These are phyloP conservation scores for Waltiozyma sp. DNA, from an alignment of 1,139 yeast species.

Conservation along the genomic window DNA sequence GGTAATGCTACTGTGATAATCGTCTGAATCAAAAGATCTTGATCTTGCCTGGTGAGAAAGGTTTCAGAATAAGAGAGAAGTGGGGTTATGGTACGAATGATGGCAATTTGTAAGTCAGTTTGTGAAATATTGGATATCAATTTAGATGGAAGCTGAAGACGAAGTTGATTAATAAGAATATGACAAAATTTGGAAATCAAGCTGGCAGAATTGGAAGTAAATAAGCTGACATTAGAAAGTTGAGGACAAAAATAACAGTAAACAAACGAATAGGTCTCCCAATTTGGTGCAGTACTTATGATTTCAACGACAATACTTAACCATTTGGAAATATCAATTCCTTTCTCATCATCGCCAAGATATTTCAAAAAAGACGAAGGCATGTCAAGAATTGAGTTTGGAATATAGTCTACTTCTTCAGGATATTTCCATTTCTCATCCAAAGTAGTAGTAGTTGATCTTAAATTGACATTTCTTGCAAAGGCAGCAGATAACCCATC, in stretches of 20 bases:
- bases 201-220: conserved; percentile 29
- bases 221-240: conserved; percentile 49
- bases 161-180: conserved; percentile 52
- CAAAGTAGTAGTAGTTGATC: conserved; percentile 1
- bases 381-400: conserved; percentile 28
- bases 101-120: conserved; percentile 57
- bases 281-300: conserved; percentile 44
- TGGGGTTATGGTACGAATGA: conserved; percentile 55
- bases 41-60: conserved; percentile 45
- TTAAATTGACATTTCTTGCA: conserved; percentile 31
- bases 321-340: conserved; percentile 42
- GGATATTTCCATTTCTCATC: conserved; percentile 49
- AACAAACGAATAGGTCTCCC: conserved; percentile 63
- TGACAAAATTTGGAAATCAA: conserved; percentile 37
- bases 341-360: conserved; percentile 4
- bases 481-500: conserved; percentile 56
- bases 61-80: conserved; percentile 54
- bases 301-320: conserved; percentile 38
- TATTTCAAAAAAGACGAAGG: conserved; percentile 20
- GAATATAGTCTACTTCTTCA: conserved; percentile 39
- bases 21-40: conserved; percentile 59
- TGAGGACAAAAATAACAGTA: conserved; percentile 69
- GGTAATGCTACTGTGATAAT: conserved; percentile 6
- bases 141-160: conserved; percentile 34
- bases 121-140: conserved; percentile 36